Base-by-base conservation (phyloP, 495 filamentous ascomycete species). In the Melanomma pulvis-pyrius region DNA sequence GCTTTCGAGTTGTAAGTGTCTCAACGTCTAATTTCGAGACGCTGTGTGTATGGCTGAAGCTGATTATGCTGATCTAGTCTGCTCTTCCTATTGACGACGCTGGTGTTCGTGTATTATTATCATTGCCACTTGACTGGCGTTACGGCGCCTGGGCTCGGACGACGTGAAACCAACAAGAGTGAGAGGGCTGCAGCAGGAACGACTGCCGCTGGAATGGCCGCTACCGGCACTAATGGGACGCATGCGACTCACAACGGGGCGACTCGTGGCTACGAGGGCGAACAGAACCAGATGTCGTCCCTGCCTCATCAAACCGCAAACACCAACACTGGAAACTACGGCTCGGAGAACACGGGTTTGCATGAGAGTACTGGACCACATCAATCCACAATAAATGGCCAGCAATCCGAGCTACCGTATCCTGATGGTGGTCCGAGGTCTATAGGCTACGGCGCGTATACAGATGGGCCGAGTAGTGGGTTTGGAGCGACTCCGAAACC, bases 91-190 rank as follows among this genome's bases (percentile, higher is more conserved):
- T 57, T 66, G 15, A 70, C 62, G 24, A 70, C 62, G 4, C 51
- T 70, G 32, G 22, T 28, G 8, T 70, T 70, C 62, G 39, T 70
- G n/a, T 66, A 66, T 46, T 66, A 70, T 47, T 70, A 66, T 29
- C 68, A 70, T 41, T 50, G 28, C 47, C 41, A 70, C 17, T 41
- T 65, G 11, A 57, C 62, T 1, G 63, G 48, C 7, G 49, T 49
- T 21, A 26, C 50, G 22, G 57, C 53, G 3, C 59, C 56, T 12
- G 62, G 56, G 0, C 8, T 65, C n/a, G 17, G 29, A n/a, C 6
- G 61, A 25, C 47, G 34, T 22, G 26, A 24, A 12, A 63, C 28
- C 3, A 39, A 39, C 21, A 32, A 17, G 29, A 9, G 46, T 19
- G 32, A 34, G 19, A 52, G n/a, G 22, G 52, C 55, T 9, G 19